Percentiles rank a stretch among this genome's conserved stretches.
Conservation (phyloP, 768 basidiomycete species). For the Collybia nuda region DNA sequence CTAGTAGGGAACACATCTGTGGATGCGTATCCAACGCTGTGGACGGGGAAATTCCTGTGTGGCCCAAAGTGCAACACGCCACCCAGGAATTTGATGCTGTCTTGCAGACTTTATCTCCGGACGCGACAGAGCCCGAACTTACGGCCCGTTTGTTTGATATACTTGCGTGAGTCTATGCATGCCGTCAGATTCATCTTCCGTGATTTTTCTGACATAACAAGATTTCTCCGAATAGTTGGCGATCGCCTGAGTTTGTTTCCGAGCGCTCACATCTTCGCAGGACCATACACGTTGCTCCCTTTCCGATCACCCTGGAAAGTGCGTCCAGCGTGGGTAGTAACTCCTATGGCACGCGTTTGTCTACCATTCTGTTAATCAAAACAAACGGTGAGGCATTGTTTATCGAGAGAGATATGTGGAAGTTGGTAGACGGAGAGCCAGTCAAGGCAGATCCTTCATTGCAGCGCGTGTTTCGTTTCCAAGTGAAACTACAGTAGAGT, state of each 20-base stretch:
- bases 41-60: slow-evolving; percentile 58
- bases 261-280: slow-evolving; percentile 56
- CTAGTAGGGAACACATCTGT: slow-evolving; percentile 42
- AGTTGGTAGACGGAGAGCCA: slow-evolving; percentile 38
- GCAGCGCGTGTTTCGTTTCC: slow-evolving; percentile 54
- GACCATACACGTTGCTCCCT: slow-evolving; percentile 64
- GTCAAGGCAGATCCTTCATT: slow-evolving; percentile 36
- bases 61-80: slow-evolving; percentile 77
- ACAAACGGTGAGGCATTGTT: slow-evolving; percentile 62
- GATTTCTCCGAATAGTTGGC: slow-evolving; percentile 41
- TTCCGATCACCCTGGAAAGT: slow-evolving; percentile 34
- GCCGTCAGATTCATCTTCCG: slow-evolving; percentile 13
- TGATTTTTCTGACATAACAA: slow-evolving; percentile 24
- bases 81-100: slow-evolving; percentile 42
- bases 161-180: slow-evolving; percentile 57
- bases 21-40: slow-evolving; percentile 77
- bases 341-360: slow-evolving; percentile 69
- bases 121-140: slow-evolving; percentile 50
- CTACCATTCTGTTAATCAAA: slow-evolving; percentile 69
- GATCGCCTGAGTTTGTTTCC: slow-evolving; percentile 40
- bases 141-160: slow-evolving; percentile 61
- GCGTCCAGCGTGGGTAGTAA: slow-evolving; percentile 10
- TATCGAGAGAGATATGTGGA: slow-evolving; percentile 73
- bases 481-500: slow-evolving; percentile 18
- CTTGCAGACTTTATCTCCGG: slow-evolving; percentile 34